Base-by-base conservation (phyloP, 805 yeast species). In the Clavispora carvajalis region DNA sequence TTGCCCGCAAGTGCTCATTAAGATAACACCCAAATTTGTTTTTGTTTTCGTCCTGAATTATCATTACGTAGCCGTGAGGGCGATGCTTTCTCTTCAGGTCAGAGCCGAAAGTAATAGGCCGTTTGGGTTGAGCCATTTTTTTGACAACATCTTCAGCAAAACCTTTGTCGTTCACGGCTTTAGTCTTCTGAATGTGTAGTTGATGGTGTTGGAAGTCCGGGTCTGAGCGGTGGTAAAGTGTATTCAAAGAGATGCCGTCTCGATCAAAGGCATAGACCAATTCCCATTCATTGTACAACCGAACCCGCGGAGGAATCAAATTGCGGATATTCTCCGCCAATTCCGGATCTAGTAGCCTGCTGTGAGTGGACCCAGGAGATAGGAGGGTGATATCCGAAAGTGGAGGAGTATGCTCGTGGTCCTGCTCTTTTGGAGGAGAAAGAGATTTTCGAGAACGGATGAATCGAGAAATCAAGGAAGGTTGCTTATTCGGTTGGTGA, bases 181-280 rank as follows among this genome's bases (percentile, higher is more conserved):
- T 38, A 21, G 44, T 45, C 30, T 51, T 52, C 16, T 47, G 41
- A 12, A 40, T 39, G 10, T 39, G 31, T 28, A 21, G 33, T 38
- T 57, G 51, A 24, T 52, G 55, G 36, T 53, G 39, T 39, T 69
- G 73, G 42, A 55, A 48, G 8, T 58, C 66, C 0, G 84, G 83
- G 34, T 65, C 65, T 40, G 77, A 60, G 34, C 71, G 66, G 12
- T 74, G 65, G 57, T 90, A 91, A 13, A 93, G 61, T 0, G 98
- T 89, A 43, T 76, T 79, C 39, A 91, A 60, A 0, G 96, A 85
- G 0, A 95, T 82, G 0, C 99, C 99, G 58, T 89, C 86, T 59
- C 88, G 96, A 51, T 90, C 97, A 45, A 87, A 62, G n/a, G 93
- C 82, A 57, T 90, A 91, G 2, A 80, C 60, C 37, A 93, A 60